These are phyloP conservation scores for Plasmopara muralis DNA, from an alignment of 352 stramenopile genomes.

Conservation along the genomic window DNA sequence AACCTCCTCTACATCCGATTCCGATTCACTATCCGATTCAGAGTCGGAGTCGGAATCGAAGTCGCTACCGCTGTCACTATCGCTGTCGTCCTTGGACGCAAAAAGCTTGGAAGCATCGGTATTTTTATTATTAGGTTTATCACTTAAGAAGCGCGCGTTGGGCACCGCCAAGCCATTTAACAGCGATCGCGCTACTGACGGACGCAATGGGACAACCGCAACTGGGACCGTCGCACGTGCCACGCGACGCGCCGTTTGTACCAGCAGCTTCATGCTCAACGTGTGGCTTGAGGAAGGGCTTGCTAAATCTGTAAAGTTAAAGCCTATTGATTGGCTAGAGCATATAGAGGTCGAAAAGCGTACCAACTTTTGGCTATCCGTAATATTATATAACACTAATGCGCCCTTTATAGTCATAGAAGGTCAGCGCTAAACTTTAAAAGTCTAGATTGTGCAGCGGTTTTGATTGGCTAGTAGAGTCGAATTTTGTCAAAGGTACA, in stretches of 20 bases:
- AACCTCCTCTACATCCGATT: slow-evolving; percentile 16
- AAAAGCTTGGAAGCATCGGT: slow-evolving; percentile 28
- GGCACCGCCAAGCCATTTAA: slow-evolving; percentile 7
- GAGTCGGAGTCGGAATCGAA: slow-evolving; percentile 16
- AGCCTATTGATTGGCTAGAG: background rate
- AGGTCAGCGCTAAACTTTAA: too few relatives aligned
- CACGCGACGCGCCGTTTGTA: slow-evolving; percentile 28
- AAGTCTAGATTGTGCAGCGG: too few relatives aligned
- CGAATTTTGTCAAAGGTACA: background rate
- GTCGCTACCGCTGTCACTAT: slow-evolving; percentile 8
- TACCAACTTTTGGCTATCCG: too few relatives aligned
- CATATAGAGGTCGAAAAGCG: too few relatives aligned
- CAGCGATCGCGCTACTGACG: slow-evolving; percentile 5
- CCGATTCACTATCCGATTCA: slow-evolving; percentile 24
- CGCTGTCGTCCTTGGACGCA: slow-evolving; percentile 14
- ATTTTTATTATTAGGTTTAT: slow-evolving; percentile 11
- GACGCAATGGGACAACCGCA: slow-evolving; percentile 7
- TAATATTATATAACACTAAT: too few relatives aligned
- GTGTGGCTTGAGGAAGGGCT: slow-evolving; percentile 10
- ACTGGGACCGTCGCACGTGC: slow-evolving; percentile 15
- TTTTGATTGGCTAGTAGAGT: background rate
- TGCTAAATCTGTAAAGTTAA: background rate
- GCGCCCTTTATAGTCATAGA: too few relatives aligned
- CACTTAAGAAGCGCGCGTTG: slow-evolving; percentile 19
- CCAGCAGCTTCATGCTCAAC: slow-evolving; percentile 44